phyloP scores from a whole-genome alignment of 257 asterid genomes.

The Solanum ahanhuiri region DNA sequence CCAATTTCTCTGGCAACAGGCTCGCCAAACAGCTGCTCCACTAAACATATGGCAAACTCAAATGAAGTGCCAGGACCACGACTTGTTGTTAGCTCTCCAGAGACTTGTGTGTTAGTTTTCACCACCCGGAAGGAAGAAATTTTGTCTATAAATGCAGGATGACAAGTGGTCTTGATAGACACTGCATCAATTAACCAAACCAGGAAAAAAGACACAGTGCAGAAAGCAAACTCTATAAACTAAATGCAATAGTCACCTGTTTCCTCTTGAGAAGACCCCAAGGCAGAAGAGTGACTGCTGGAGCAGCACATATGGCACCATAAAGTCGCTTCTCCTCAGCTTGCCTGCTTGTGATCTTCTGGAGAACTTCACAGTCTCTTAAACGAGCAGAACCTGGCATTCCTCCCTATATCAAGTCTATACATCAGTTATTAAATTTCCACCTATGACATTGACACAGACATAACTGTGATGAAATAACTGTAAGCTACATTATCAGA shows the following conservation, averaged over 20 bases:
- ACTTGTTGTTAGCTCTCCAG: slow-evolving; percentile 87
- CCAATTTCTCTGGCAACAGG: slow-evolving; percentile 47
- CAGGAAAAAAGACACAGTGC: background rate
- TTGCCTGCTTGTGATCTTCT: slow-evolving; percentile 60
- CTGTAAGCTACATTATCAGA: background rate
- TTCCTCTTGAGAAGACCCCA: slow-evolving; percentile 88
- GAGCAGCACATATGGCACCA: slow-evolving; percentile 95
- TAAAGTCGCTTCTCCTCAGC: slow-evolving; percentile 70
- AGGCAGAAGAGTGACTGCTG: slow-evolving; percentile 86
- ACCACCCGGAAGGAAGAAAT: slow-evolving; percentile 79
- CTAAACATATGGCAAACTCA: slow-evolving; percentile 63
- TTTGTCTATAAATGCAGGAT: slow-evolving; percentile 85
- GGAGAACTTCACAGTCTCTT: slow-evolving; percentile 61
- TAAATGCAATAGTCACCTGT: slow-evolving; percentile 28
- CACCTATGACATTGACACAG: background rate
- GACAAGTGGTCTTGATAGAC: slow-evolving; percentile 64
- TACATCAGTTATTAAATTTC: background rate
- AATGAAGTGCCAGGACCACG: slow-evolving; percentile 93
- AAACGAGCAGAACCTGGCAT: slow-evolving; percentile 97
- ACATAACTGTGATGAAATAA: background rate
- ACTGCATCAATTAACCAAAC: slow-evolving; percentile 17
- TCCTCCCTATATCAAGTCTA: slow-evolving; percentile 59
- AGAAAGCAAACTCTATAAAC: background rate
- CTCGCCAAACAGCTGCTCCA: slow-evolving; percentile 80
- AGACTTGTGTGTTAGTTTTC: slow-evolving; percentile 63